Percentiles rank a stretch among this genome's conserved stretches.
Evolutionary conservation across 1,284 basidiomycete genomes (phyloP).

Genomic region (Cerrena zonata): DNA sequence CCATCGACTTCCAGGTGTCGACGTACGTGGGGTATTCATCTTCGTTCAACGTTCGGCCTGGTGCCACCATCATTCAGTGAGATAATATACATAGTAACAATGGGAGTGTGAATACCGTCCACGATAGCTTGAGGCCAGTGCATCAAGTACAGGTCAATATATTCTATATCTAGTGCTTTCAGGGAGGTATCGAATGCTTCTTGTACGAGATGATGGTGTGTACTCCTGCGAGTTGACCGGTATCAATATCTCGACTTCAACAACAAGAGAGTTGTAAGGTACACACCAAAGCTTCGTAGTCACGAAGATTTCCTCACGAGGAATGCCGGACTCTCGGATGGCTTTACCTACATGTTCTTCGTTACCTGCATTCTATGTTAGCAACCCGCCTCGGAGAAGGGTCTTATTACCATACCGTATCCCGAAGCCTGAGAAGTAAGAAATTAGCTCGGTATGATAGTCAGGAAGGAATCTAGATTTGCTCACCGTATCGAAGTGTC

Average conservation of each 20-base stretch:
- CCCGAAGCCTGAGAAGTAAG: slow-evolving; percentile 5
- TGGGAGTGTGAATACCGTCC: slow-evolving; percentile 8
- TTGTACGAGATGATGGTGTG: slow-evolving; percentile 12
- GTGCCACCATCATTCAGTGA: background rate
- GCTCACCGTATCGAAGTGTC: slow-evolving; percentile 13
- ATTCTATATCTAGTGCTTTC: slow-evolving; percentile 50
- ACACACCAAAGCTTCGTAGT: slow-evolving; percentile 19
- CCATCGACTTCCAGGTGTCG: slow-evolving; percentile 60
- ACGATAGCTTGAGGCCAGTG: slow-evolving; percentile 44
- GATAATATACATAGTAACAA: slow-evolving; percentile 10
- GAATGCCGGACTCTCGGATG: slow-evolving; percentile 28
- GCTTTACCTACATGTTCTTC: slow-evolving; percentile 34
- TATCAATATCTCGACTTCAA: background rate
- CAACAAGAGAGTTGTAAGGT: background rate
- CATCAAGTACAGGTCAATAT: slow-evolving; percentile 69
- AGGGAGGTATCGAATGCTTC: slow-evolving; percentile 53
- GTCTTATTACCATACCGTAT: slow-evolving; percentile 1
- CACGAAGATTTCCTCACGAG: slow-evolving; percentile 34
- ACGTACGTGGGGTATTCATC: slow-evolving; percentile 42
- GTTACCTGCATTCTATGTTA: slow-evolving; percentile 21
- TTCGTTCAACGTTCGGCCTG: slow-evolving; percentile 27
- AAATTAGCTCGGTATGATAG: too few relatives aligned
- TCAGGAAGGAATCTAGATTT: background rate
- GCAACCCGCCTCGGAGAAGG: background rate
- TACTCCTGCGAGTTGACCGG: slow-evolving; percentile 1